Conservation (phyloP, 2,329 filamentous ascomycete species). For the Endoconidiophora polonica region DNA sequence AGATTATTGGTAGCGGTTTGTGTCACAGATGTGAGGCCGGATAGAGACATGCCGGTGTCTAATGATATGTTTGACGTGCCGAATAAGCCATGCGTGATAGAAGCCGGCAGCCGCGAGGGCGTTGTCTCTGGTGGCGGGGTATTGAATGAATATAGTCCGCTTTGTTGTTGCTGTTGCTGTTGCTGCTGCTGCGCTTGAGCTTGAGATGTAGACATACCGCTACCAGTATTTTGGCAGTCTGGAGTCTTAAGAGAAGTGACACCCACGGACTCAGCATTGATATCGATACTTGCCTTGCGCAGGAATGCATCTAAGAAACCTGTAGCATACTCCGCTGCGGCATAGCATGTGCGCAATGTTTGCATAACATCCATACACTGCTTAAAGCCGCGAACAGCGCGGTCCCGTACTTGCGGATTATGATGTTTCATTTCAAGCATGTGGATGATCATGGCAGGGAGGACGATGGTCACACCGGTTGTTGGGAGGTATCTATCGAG, state of each 20-base stretch:
- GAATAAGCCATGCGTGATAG: slow-evolving; percentile 2
- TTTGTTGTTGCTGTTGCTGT: slow-evolving; percentile 14
- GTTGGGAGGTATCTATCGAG: slow-evolving; percentile 72
- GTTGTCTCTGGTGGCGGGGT: slow-evolving; percentile 39
- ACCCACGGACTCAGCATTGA: slow-evolving; percentile 25
- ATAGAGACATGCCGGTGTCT: neutral
- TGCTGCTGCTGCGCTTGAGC: slow-evolving; percentile 22
- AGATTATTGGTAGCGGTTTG: neutral
- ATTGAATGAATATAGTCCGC: slow-evolving; percentile 23
- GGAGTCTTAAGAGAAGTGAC: too few relatives aligned
- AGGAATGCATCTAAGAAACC: slow-evolving; percentile 87
- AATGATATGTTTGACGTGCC: neutral
- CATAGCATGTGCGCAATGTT: slow-evolving; percentile 73
- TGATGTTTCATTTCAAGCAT: slow-evolving; percentile 81
- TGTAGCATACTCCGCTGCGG: slow-evolving; percentile 89
- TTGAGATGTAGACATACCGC: slow-evolving; percentile 14
- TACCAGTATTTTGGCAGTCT: too few relatives aligned
- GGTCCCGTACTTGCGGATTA: slow-evolving; percentile 51
- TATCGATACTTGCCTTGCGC: slow-evolving; percentile 66
- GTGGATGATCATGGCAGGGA: slow-evolving; percentile 88
- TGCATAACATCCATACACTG: slow-evolving; percentile 89
- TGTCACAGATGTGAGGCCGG: neutral
- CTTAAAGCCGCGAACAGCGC: slow-evolving; percentile 65
- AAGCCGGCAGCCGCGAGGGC: slow-evolving; percentile 18
- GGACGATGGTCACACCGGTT: slow-evolving; percentile 75